A percentile compares a stretch with the other conserved stretches of the same genome.
These are phyloP conservation scores for Candida anglica DNA, from an alignment of 805 yeast genomes.

Conservation along the genomic window DNA sequence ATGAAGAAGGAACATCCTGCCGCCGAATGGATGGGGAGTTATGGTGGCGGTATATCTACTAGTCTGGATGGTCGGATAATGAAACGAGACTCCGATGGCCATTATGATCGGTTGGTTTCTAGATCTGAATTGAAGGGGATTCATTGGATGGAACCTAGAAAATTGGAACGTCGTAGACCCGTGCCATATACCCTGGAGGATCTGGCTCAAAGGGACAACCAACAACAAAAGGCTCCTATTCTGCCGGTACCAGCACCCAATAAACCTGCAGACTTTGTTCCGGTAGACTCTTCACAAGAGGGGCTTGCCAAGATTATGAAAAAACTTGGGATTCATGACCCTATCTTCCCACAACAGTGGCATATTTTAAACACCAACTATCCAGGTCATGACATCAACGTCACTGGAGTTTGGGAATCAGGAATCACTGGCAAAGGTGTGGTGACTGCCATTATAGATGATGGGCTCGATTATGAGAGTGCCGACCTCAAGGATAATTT, in stretches of 20 bases:
- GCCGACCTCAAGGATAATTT: slow-evolving; percentile 70
- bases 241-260: background rate
- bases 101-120: slow-evolving; percentile 19
- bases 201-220: background rate
- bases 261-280: slow-evolving; percentile 8
- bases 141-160: slow-evolving; percentile 52
- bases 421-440: slow-evolving; percentile 79
- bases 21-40: slow-evolving; percentile 31
- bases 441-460: slow-evolving; percentile 88
- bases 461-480: slow-evolving; percentile 83
- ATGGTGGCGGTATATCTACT: slow-evolving; percentile 18
- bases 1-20: slow-evolving; percentile 35
- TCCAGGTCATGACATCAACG: slow-evolving; percentile 85
- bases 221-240: background rate
- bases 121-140: slow-evolving; percentile 40
- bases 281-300: slow-evolving; percentile 49
- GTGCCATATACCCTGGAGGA: slow-evolving; percentile 31
- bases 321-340: slow-evolving; percentile 69
- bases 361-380: slow-evolving; percentile 72
- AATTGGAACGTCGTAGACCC: slow-evolving; percentile 56
- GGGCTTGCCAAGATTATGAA: slow-evolving; percentile 45
- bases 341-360: slow-evolving; percentile 85
- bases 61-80: slow-evolving; percentile 4
- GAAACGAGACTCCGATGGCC: slow-evolving; percentile 23
- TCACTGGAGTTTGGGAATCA: slow-evolving; percentile 77